Conservation (phyloP, 2,329 filamentous ascomycete species). For the Colletotrichum tropicicola region DNA sequence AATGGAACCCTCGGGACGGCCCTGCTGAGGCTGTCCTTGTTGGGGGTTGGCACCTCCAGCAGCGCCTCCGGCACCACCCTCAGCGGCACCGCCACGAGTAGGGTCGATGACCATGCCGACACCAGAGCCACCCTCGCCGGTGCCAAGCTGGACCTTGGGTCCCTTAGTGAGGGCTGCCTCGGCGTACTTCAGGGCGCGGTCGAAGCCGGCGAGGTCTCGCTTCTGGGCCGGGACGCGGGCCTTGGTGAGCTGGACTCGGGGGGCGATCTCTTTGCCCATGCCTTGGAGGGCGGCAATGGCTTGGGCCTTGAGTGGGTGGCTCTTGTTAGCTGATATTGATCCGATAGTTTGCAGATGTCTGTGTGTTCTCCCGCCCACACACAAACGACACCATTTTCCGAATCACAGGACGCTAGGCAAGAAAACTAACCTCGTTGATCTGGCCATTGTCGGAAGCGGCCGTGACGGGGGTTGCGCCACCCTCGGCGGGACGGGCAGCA, state of each 20-base stretch:
- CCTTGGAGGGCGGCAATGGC: slow-evolving; percentile 55
- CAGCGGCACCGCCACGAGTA: background rate
- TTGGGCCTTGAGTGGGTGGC: slow-evolving; percentile 40
- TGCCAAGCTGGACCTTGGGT: slow-evolving; percentile 50
- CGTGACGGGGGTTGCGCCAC: slow-evolving; percentile 11
- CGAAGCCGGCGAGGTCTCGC: slow-evolving; percentile 50
- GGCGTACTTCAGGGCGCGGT: slow-evolving; percentile 49
- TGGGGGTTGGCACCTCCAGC: slow-evolving; percentile 26
- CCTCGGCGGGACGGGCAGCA: slow-evolving; percentile 19
- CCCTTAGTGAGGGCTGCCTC: slow-evolving; percentile 48
- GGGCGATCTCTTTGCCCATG: slow-evolving; percentile 58
- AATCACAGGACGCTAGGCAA: background rate
- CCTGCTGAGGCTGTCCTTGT: background rate
- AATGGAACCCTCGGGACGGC: background rate
- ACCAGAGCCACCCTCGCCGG: slow-evolving; percentile 28
- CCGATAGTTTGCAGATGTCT: background rate
- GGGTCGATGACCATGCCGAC: background rate
- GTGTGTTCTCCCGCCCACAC: slow-evolving; percentile 42
- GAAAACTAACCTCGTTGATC: slow-evolving; percentile 26
- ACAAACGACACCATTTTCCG: slow-evolving; percentile 42
- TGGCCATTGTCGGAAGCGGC: slow-evolving; percentile 7
- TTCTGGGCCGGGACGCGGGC: slow-evolving; percentile 37
- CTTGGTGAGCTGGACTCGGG: slow-evolving; percentile 41
- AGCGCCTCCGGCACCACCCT: slow-evolving; percentile 32
- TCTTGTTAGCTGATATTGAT: slow-evolving; percentile 9